phyloP scores from a whole-genome alignment of 495 filamentous ascomycete genomes.

The Talaromyces stipitatus region DNA sequence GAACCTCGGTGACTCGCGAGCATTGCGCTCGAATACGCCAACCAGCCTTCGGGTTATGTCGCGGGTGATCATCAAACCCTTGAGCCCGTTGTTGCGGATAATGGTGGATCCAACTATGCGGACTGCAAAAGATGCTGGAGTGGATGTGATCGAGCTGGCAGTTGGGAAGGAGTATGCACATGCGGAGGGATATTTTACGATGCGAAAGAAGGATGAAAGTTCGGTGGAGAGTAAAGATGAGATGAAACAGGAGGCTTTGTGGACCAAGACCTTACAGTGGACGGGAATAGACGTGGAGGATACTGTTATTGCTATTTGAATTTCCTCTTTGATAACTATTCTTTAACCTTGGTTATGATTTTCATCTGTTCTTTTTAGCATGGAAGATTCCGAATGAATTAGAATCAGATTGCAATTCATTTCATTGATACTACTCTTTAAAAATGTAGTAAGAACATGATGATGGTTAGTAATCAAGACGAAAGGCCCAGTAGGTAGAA shows the following conservation, averaged over 20 bases:
- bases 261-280: constrained; percentile 39
- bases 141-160: constrained; percentile 27
- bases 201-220: constrained; percentile 25
- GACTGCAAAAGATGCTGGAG: constrained; percentile 22
- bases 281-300: constrained; percentile 7
- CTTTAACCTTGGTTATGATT: no score
- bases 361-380: not conserved
- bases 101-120: constrained; percentile 25
- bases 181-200: constrained; percentile 32
- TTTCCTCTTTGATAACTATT: not conserved
- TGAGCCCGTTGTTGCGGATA: constrained; percentile 27
- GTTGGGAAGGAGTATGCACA: constrained; percentile 16
- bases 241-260: constrained; percentile 33
- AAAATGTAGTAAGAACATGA: not conserved
- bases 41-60: constrained; percentile 17
- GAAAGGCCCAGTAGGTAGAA: not conserved
- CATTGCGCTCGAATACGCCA: constrained; percentile 33
- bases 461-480: no score
- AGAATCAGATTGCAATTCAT: not conserved
- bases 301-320: constrained; percentile 1
- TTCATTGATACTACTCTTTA: not conserved
- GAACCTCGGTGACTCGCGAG: constrained; percentile 36
- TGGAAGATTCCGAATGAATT: not conserved
- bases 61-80: constrained; percentile 20
- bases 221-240: constrained; percentile 30